Conservation (phyloP, 2,329 filamentous ascomycete genomes). For the Myriosclerotinia scirpicola region DNA sequence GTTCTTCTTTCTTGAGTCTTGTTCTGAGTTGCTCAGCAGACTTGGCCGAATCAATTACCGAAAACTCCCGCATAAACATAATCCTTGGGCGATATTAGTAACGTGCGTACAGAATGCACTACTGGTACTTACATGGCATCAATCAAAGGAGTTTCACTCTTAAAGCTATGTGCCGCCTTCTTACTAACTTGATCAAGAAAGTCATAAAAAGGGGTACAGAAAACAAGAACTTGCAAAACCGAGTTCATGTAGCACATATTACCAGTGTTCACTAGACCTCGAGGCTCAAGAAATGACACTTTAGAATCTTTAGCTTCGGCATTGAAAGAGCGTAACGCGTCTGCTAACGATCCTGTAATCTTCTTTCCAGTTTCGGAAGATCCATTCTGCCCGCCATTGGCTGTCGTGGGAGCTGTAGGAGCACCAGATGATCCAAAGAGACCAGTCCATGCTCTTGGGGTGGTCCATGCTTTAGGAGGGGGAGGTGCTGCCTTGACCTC, state of each 20-base stretch:
- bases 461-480: constrained; percentile 43
- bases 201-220: constrained; percentile 90
- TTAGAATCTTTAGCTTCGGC: constrained; percentile 58
- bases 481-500: constrained; percentile 44
- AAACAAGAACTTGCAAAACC: constrained; percentile 91
- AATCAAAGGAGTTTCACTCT: constrained; percentile 88
- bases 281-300: constrained; percentile 82
- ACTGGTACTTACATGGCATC: constrained; percentile 78
- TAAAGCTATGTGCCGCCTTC: constrained; percentile 85
- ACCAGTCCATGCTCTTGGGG: constrained; percentile 68
- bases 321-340: constrained; percentile 73
- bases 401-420: constrained; percentile 43
- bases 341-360: constrained; percentile 65
- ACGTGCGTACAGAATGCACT: constrained; percentile 10
- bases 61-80: constrained; percentile 93
- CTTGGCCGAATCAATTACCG: constrained; percentile 75
- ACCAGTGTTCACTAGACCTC: constrained; percentile 92
- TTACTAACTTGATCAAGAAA: constrained; percentile 87
- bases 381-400: constrained; percentile 40
- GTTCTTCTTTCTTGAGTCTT: constrained; percentile 74
- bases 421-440: constrained; percentile 52
- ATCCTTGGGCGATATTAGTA: constrained; percentile 58
- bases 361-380: constrained; percentile 43
- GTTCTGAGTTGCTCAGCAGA: constrained; percentile 72
- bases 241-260: constrained; percentile 99